Base-by-base conservation (phyloP, 495 filamentous ascomycete species). In the Chaetomium tenue region DNA sequence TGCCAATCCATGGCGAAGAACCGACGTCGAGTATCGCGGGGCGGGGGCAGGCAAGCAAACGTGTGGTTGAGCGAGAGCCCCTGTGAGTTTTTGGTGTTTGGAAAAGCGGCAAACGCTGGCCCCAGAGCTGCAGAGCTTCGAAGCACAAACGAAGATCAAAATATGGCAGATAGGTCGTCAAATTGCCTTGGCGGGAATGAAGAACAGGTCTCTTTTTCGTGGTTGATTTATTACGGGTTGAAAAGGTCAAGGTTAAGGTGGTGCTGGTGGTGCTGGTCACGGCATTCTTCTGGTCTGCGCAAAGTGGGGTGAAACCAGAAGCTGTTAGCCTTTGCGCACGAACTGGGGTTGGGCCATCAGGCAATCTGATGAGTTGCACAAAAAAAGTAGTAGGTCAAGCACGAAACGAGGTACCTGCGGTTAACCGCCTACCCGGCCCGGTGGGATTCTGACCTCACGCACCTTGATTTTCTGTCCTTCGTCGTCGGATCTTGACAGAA, bases 1-100 rank as follows among this genome's bases (percentile, higher is more conserved):
- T 96, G 91, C 94, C 94, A 99, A 73, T 86, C 86, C 92, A 96
- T 97, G 71, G 74, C 68, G 62, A 60, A 66, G 23, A 44, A 26
- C 42, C 26, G 51, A 15, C 18, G 57, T 40, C 37, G 57, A 60
- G 51, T 20, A 42, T 51, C 46, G 63, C 44, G 18, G 57, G 53
- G 65, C 56, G 48, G 56, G 54, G 60, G 33, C 33, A 37, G 33
- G 33, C 33, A 33, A 33, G 30, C 30, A 52, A 48, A 30, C 22
- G 46, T 25, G 60, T 56, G 23, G 33, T 47, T 47, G 50, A 39
- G 67, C 33, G 57, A 11, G 57, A 5, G 39, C 9, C 9, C 26
- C 26, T n/a, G 44, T 28, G 16, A 46, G 46, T 40, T 59, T 20
- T 7, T 23, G 44, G 50, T 16, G 25, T 28, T 42, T 30, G 22